These are phyloP conservation scores for Choiromyces venosus DNA, from an alignment of 495 filamentous ascomycete species.

Conservation along the genomic window DNA sequence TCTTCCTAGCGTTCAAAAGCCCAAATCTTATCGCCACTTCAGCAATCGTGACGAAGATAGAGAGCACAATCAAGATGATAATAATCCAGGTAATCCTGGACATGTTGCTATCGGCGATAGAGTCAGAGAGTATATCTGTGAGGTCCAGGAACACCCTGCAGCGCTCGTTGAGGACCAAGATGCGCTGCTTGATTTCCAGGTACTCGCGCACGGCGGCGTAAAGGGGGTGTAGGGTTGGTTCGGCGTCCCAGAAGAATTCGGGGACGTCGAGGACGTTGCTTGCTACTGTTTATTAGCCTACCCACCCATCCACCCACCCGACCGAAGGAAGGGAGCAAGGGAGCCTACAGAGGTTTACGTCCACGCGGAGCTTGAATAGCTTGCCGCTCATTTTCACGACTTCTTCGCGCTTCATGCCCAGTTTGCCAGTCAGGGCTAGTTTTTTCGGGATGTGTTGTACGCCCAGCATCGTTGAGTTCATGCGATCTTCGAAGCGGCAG, in stretches of 20 bases:
- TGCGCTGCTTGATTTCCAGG: conserved; percentile 90
- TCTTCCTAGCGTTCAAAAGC: conserved; percentile 53
- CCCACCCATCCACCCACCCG: no score
- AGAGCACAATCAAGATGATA: conserved; percentile 85
- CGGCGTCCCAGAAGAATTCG: conserved; percentile 98
- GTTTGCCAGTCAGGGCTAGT: conserved; percentile 77
- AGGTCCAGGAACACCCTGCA: conserved; percentile 96
- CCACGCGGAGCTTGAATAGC: conserved; percentile 87
- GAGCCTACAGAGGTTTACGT: conserved; percentile 90
- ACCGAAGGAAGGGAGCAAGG: not conserved
- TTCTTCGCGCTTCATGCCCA: conserved; percentile 88
- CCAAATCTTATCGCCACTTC: conserved; percentile 86
- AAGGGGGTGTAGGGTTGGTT: conserved; percentile 88
- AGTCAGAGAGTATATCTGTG: conserved; percentile 88
- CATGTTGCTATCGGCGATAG: conserved; percentile 88
- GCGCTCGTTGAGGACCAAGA: conserved; percentile 91
- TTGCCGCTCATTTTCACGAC: conserved; percentile 85
- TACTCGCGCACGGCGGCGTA: conserved; percentile 95
- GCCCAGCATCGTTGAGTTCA: conserved; percentile 87
- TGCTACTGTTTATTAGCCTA: conserved; percentile 52
- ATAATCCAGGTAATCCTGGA: conserved; percentile 95
- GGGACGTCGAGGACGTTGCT: conserved; percentile 96
- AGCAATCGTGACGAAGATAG: conserved; percentile 80
- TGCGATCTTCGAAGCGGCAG: conserved; percentile 92
- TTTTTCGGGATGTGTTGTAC: conserved; percentile 86